Base-by-base conservation (phyloP, 2,329 filamentous ascomycete species). In the Pleurostoma richardsiae region DNA sequence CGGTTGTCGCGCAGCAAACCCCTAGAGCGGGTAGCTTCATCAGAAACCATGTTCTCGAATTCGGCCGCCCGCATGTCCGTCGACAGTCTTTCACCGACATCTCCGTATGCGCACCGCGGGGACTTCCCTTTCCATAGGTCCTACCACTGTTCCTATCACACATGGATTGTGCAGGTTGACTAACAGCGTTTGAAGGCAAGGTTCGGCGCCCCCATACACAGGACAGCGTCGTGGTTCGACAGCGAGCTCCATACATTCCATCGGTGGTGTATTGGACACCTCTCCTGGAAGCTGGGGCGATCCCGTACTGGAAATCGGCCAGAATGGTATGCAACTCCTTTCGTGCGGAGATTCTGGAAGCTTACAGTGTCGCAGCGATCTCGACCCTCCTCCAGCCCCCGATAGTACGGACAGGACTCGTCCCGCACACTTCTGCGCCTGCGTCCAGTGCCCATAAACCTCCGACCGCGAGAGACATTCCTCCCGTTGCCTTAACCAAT, bases 371-470 rank as follows among this genome's bases (percentile, higher is more conserved):
- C 46, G 10, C 52, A 89, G 87, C 94, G 51, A 97, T 97, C 57
- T 96, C 91, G 6, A 95, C 90, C 1, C 77, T 97, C n/a, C 79
- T 97, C 4, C 88, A 95, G 60, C 86, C 90, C 29, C 89, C 92
- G 4, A 95, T 96, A 55, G 83, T 95, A 48, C 83, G 92, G 53
- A 95, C 91, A 3, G 91, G 92, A 47, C 78, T 96, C 43, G 76
- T 90, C 46, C 87, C 91, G 27, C 86, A 95, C 64, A 86, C 85
- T 1, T 76, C 84, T 2, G 82, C 86, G 3, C 80, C 88, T 2
- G 65, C 71, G 6, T 81, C 82, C n/a, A 86, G 82, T 57, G 74
- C 84, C 10, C 88, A 94, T 59, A 92, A 86, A 56, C 85, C 88
- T 10, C 92, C 92, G 1, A 95, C 90, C 1, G 77, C 88, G 19